Percentiles rank a stretch among this genome's conserved stretches.
Evolutionary conservation across 306 rosid species (phyloP).

Genomic region (Fragaria vesca): DNA sequence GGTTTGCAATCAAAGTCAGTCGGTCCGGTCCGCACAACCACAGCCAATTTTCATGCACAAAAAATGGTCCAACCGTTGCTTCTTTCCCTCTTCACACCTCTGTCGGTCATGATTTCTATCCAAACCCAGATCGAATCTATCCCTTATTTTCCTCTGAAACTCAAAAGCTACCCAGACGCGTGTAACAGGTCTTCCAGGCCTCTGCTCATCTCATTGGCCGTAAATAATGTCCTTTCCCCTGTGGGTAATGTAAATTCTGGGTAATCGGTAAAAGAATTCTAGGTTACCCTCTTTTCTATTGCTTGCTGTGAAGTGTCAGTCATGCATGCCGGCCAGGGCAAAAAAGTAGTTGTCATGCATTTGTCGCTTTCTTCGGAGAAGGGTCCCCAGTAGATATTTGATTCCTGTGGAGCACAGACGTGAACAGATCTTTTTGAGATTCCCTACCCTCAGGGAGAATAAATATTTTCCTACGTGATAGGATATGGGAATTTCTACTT

Average conservation of each 20-base stretch:
- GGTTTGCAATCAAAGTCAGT: background rate
- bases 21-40: background rate
- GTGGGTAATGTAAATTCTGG: background rate
- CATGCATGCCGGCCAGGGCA: background rate
- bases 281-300: background rate
- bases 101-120: constrained; percentile 19
- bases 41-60: background rate
- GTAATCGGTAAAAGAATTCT: background rate
- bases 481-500: background rate
- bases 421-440: background rate
- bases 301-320: background rate
- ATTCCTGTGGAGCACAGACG: background rate
- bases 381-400: background rate
- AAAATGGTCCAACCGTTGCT: background rate
- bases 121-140: background rate
- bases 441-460: background rate
- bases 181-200: background rate
- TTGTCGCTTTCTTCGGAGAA: background rate
- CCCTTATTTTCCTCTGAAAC: background rate
- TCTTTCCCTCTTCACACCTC: background rate
- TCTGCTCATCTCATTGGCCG: background rate
- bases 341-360: background rate
- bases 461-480: background rate
- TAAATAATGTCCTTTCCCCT: background rate
- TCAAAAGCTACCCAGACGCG: background rate